A percentile compares a stretch with the other conserved stretches of the same genome.
Evolutionary conservation across 768 basidiomycete species (phyloP).

Genomic region (Phallus indusiatus): DNA sequence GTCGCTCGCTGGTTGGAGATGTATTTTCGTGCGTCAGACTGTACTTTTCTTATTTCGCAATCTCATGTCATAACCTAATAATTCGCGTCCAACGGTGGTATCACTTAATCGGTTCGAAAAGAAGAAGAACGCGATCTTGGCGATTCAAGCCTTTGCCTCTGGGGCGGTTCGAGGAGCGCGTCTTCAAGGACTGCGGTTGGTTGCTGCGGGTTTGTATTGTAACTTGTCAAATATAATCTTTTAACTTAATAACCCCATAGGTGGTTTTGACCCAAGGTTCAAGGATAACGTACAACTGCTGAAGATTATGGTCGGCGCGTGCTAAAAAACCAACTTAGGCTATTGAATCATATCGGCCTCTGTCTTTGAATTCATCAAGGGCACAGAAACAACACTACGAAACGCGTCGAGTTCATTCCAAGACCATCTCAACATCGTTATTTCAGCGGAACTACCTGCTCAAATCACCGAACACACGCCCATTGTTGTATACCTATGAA

Average conservation of each 20-base stretch:
- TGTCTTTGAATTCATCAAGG: constrained; percentile 21
- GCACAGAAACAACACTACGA: constrained; percentile 30
- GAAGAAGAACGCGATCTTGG: constrained; percentile 86
- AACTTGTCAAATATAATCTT: not conserved
- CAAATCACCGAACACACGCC: constrained; percentile 51
- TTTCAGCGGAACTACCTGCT: constrained; percentile 84
- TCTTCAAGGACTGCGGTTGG: constrained; percentile 46
- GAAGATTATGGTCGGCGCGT: constrained; percentile 46
- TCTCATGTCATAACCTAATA: constrained; percentile 18
- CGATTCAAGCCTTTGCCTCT: constrained; percentile 66
- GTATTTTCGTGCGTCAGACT: constrained; percentile 12
- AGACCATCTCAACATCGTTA: constrained; percentile 53
- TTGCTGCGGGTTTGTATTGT: constrained; percentile 58
- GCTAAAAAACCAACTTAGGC: constrained; percentile 43
- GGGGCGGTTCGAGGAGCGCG: constrained; percentile 24
- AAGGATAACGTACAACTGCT: constrained; percentile 72
- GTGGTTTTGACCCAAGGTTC: constrained; percentile 84
- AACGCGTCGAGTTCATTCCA: constrained; percentile 21
- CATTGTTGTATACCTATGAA: constrained; percentile 88
- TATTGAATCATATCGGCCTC: constrained; percentile 47
- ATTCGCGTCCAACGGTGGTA: constrained; percentile 62
- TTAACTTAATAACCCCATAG: constrained; percentile 26
- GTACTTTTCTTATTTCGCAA: not conserved
- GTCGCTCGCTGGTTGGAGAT: constrained; percentile 8
- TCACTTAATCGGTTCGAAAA: constrained; percentile 92